phyloP scores from a whole-genome alignment of 75 land plant genomes.

The Sequoia sempervirens region DNA sequence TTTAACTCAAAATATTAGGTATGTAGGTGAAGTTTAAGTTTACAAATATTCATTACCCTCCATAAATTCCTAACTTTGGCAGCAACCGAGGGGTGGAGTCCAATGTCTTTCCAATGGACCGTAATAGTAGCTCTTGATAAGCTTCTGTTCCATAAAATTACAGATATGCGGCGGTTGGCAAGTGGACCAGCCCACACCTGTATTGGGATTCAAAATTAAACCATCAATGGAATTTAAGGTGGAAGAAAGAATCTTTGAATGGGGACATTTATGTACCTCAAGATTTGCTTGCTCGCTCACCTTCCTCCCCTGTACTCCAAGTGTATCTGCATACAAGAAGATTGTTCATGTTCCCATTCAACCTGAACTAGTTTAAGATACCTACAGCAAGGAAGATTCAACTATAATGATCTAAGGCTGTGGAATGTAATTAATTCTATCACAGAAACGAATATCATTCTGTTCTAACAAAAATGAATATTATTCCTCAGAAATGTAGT shows the following conservation, averaged over 20 bases:
- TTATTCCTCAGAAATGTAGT: background rate
- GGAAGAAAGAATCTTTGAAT: background rate
- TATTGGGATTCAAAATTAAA: background rate
- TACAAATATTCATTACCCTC: background rate
- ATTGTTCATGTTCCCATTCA: background rate
- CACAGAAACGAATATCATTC: background rate
- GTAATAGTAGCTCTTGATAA: conserved; percentile 10
- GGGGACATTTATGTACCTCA: conserved; percentile 34
- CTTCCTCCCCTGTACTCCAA: conserved; percentile 86
- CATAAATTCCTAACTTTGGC: conserved; percentile 18
- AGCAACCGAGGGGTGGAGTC: conserved; percentile 8
- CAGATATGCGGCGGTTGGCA: conserved; percentile 19
- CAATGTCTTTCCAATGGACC: conserved; percentile 26
- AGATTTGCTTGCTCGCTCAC: conserved; percentile 33
- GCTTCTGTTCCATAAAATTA: conserved; percentile 38
- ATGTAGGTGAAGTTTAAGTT: background rate
- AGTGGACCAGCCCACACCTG: conserved; percentile 55
- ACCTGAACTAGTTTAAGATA: background rate
- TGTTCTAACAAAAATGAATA: background rate
- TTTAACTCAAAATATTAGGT: background rate
- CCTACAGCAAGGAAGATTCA: background rate
- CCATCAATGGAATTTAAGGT: background rate
- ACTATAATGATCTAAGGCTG: background rate
- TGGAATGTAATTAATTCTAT: background rate
- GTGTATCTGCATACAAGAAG: conserved; percentile 24